Base-by-base conservation (phyloP, 306 rosid genomes). In the Sophora flavescens region DNA sequence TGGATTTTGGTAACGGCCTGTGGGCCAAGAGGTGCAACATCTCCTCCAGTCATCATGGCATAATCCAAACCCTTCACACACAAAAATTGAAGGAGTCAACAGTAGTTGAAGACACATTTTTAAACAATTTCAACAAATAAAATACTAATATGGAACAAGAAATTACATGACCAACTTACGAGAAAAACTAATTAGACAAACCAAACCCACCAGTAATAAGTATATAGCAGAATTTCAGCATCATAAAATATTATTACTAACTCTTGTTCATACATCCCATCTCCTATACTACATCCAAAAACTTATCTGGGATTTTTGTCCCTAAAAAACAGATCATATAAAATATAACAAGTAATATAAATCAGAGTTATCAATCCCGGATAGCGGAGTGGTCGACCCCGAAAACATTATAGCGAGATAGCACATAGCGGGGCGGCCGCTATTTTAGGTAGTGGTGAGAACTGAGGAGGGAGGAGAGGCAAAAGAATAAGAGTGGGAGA, bases 31-130 rank as follows among this genome's bases (percentile, higher is more conserved):
- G 99, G 99, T 48, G 97, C 98, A 84, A 96, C 99, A 76, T 96
- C 99, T 66, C 99, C 99, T 83, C 99, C 99, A 0, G 99, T 96
- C 99, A 96, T 93, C 99, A 96, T 91, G 72, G 99, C 99, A 89
- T 96, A 96, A 85, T 96, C 98, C 90, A 96, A 90, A 72, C 99
- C 99, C 99, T 96, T 87, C 3, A 12, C 52, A 53, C 45, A 78
- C 62, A 28, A 75, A 78, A 75, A 64, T 30, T 51, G 54, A 51
- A 48, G n/a, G 50, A 45, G 76, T 76, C 68, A 78, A 45, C 13
- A 15, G 28, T 16, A 42, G 78, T 65, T 26, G 33, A 64, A 60
- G 35, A 60, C 63, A 70, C n/a, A 22, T 52, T 59, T 26, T 10
- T 33, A 51, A 62, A 39, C 70, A 17, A 44, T 52, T 70, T 75